Evolutionary conservation across 495 filamentous ascomycete genomes (phyloP).

Genomic region (Annulohypoxylon nitens): DNA sequence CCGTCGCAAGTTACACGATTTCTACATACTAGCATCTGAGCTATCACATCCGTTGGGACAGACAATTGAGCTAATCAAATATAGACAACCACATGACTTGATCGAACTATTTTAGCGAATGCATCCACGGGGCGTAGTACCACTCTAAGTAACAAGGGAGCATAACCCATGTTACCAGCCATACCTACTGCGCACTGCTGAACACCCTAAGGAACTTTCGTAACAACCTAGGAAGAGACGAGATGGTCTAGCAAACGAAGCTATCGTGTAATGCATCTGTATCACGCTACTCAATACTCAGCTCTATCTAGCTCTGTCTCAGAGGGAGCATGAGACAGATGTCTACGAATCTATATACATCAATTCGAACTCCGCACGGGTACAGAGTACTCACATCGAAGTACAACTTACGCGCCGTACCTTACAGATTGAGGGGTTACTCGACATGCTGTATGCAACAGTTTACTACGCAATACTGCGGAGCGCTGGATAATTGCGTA

Average conservation of each 20-base stretch:
- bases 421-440: slow-evolving; percentile 39
- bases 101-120: slow-evolving; percentile 27
- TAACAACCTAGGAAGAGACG: background rate
- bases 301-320: slow-evolving; percentile 2
- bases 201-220: slow-evolving; percentile 1
- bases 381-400: slow-evolving; percentile 9
- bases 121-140: slow-evolving; percentile 37
- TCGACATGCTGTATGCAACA: slow-evolving; percentile 33
- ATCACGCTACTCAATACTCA: slow-evolving; percentile 2
- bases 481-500: background rate
- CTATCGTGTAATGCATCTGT: slow-evolving; percentile 10
- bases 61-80: slow-evolving; percentile 20
- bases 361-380: slow-evolving; percentile 9
- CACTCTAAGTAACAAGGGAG: slow-evolving; percentile 1
- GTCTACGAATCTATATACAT: background rate
- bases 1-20: slow-evolving; percentile 15
- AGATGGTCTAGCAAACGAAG: slow-evolving; percentile 6
- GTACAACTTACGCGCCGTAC: slow-evolving; percentile 33
- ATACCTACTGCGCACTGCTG: background rate
- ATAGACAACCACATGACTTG: slow-evolving; percentile 39
- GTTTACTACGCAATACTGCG: slow-evolving; percentile 14
- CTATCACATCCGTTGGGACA: slow-evolving; percentile 16
- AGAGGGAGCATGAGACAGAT: slow-evolving; percentile 21
- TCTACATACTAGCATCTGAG: background rate
- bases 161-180: slow-evolving; percentile 2